Base-by-base conservation (phyloP, 2,329 filamentous ascomycete species). In the Colletotrichum filicis region DNA sequence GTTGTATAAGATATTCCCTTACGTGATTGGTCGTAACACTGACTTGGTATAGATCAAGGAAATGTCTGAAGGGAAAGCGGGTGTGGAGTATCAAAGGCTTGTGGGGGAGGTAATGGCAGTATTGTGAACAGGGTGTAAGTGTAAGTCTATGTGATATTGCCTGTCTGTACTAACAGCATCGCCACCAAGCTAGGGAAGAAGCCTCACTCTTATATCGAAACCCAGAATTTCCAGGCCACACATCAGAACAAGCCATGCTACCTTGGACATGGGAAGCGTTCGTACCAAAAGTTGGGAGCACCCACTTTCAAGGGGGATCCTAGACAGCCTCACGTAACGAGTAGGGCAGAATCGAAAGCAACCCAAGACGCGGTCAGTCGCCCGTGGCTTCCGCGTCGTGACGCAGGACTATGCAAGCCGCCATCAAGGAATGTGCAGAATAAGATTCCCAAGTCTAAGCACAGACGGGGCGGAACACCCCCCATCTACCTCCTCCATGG, bases 291-390 rank as follows among this genome's bases (percentile, higher is more conserved):
- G 28, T n/a, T 46, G 24, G 22, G 7, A 66, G 37, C 56, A 56
- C 53, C 52, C 58, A 58, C 46, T 32, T 35, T 24, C 16, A n/a
- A 42, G 62, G 46, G 14, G 14, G 35, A 70, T 66, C 66, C 61
- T 49, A 65, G 49, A 67, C 49, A 70, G 66, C 71, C 74, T 68
- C 63, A 60, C 49, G 46, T 52, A 30, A 68, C 57, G 58, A 55
- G 68, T 56, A 71, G 74, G 74, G 71, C 71, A 71, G 74, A 74
- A 9, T 75, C 64, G 55, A 68, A 56, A 52, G 59, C 57, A 14
- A 58, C 5, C 19, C 32, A 58, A 63, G 60, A 42, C 12, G 42
- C 30, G 52, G 71, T 28, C 68, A 64, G 57, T 74, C 72, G 68
- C 62, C 52, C 58, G 22, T 67, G 52, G 56, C n/a, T 61, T 32